Evolutionary conservation across 306 rosid species (phyloP), one percentile per base, ranked within the genome.

Genomic region (Comarum palustre): DNA sequence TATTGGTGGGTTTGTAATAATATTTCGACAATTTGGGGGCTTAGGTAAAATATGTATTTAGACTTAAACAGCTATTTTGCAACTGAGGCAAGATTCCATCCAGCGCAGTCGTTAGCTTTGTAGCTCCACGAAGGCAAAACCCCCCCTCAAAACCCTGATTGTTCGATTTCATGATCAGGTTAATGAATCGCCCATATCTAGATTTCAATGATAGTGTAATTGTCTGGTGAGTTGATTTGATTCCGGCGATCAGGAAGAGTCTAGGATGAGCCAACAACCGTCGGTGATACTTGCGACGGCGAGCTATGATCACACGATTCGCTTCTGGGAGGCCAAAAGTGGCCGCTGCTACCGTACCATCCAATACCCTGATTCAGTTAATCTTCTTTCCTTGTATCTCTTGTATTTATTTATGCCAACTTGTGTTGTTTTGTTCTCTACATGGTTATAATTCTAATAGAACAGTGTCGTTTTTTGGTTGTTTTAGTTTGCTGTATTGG

Each of bases 311-410:
- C 99, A 90, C 85, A 87, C 96, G 42, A 90, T 95, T 84, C 91
- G 91, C 55, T 95, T 95, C 79, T 95, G 99, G 99, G 99, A 95
- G 78, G 97, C 99, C 68, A 95, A 91, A 82, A 84, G 97, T 67
- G 97, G 97, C 64, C 97, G 96, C n/a, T 95, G 99, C 81, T 89
- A 88, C 68, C 96, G 97, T 31, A 95, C 97, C 54, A 95, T 95
- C 66, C 96, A 90, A 47, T 90, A 91, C 79, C 99, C 97, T 34
- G 99, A 95, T 83, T 95, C 99, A 84, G 99, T 95, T 66, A 42
- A 87, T 50, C 48, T 57, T 1, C 74, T 13, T 54, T 42, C 34
- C 38, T 13, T 12, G 15, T 52, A 22, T 12, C 2, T 1, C 3
- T 42, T 42, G 46, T 42, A 1, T 39, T 9, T 42, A 42, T 10